Conservation (phyloP, 371 early-diverging fungal genomes). For the Nematocida sp. region DNA sequence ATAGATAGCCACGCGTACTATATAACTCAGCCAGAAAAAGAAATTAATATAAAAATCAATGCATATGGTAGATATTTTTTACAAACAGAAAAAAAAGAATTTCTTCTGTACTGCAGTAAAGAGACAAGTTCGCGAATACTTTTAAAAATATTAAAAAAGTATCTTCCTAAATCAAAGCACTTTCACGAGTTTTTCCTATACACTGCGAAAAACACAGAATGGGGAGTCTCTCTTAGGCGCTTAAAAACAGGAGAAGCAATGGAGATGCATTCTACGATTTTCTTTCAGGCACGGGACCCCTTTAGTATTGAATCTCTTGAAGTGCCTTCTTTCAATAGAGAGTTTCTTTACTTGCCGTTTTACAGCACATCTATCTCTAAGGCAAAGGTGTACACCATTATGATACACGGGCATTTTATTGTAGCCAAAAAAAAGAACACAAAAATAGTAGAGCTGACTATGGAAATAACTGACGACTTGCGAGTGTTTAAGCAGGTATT, state of each 20-base stretch:
- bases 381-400: conserved; percentile 25
- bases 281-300: conserved; percentile 33
- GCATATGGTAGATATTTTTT: background rate
- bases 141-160: background rate
- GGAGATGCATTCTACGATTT: background rate
- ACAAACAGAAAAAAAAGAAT: background rate
- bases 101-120: background rate
- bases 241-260: background rate
- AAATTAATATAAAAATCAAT: conserved; percentile 8
- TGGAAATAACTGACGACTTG: conserved; percentile 32
- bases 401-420: conserved; percentile 34
- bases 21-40: background rate
- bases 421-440: conserved; percentile 12
- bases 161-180: background rate
- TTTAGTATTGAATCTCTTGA: background rate
- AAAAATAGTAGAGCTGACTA: background rate
- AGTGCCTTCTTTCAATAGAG: background rate
- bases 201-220: background rate
- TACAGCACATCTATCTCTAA: conserved; percentile 9
- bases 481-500: conserved; percentile 24
- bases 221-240: background rate
- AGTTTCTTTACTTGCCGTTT: conserved; percentile 19
- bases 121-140: background rate
- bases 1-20: background rate
- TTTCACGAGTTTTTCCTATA: conserved; percentile 19